Evolutionary conservation across 2,329 filamentous ascomycete species (phyloP).

Genomic region (Elsinoe australis): DNA sequence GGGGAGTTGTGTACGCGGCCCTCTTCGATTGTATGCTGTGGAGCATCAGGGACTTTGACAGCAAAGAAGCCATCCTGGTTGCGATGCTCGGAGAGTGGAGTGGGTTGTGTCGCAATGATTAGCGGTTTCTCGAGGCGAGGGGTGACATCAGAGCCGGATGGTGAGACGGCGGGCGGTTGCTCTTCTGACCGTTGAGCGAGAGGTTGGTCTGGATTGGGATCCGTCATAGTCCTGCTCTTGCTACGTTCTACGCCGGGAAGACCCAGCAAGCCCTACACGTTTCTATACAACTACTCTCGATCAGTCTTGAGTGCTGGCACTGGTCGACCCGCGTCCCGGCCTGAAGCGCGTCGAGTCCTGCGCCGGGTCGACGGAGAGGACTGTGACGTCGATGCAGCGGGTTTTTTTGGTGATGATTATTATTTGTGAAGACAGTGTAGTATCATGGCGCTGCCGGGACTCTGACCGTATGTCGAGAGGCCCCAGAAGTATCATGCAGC

Average conservation of each 20-base stretch:
- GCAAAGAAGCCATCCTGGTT: conserved; percentile 23
- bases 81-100: conserved; percentile 2
- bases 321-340: conserved; percentile 12
- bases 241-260: neutral
- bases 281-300: neutral
- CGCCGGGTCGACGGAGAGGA: neutral
- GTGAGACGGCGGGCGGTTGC: conserved; percentile 7
- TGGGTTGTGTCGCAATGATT: conserved; percentile 14
- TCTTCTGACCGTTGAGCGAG: conserved; percentile 7
- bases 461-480: conserved; percentile 14
- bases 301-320: neutral
- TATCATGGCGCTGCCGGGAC: conserved; percentile 15
- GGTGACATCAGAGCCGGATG: conserved; percentile 14
- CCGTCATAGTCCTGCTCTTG: conserved; percentile 17
- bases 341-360: neutral
- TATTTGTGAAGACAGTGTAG: neutral
- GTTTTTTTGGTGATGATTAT: neutral
- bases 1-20: neutral
- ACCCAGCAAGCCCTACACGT: neutral
- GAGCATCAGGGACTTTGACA: conserved; percentile 13
- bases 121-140: conserved; percentile 15
- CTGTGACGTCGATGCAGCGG: neutral
- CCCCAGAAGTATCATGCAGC: conserved; percentile 15
- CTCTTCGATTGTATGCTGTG: neutral
- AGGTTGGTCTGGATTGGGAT: conserved; percentile 15